Base-by-base conservation (phyloP, 805 yeast genomes). In the Wilhelminamyces savonicus region DNA sequence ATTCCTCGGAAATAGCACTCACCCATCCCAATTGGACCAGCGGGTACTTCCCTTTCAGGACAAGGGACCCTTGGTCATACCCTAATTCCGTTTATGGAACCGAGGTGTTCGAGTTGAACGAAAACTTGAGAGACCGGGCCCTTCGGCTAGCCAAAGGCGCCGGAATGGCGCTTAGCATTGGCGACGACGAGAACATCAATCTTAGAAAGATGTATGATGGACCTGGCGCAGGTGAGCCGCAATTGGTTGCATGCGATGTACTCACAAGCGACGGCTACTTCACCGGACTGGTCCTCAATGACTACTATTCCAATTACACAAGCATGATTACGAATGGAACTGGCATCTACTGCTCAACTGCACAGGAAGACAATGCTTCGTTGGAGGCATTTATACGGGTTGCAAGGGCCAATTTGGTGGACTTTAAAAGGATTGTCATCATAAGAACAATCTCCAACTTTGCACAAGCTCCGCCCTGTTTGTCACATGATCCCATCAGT, bases 81-180 rank as follows among this genome's bases (percentile, higher is more conserved):
- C 26, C 26, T 6, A 12, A 14, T n/a, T 10, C 15, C 18, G 26
- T 23, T 10, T 23, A 23, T 18, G 26, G 26, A n/a, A 23, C 26
- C 4, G 26, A 23, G 17, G 17, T 23, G 17, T 23, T n/a, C 16
- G 26, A 23, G 26, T 5, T 23, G 16, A 23, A 23, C 18, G 26
- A 8, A n/a, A 16, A 23, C 18, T 14, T 23, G 18, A 13, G 26
- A 13, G 16, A 23, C 16, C 4, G 18, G 17, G 26, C 26, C 4
- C 10, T 23, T 4, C 5, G 12, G 7, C 5, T 23, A 9, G 18
- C 18, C 26, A 10, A 23, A 12, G 15, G 12, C 5, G 13, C 4
- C 4, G 26, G 5, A 10, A n/a, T n/a, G n/a, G 6, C 5, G 5
- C 11, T 23, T 7, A 10, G 10, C 26, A 10, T 6, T 9, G 26